Conservation (phyloP, 305 asterid species). For the Ilex paraguariensis region DNA sequence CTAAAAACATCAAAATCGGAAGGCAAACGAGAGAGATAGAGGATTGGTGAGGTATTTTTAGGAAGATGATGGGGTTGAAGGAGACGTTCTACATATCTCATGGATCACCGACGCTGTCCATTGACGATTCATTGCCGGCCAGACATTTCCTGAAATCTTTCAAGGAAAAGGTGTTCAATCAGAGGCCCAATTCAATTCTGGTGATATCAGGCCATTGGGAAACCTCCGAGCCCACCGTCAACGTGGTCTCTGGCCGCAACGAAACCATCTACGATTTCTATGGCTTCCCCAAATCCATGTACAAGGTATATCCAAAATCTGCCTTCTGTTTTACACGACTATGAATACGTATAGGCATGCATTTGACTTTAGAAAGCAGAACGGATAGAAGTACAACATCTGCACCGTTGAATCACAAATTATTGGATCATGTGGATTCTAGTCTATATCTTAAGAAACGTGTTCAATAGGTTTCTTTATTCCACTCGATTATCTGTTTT, state of each 20-base stretch:
- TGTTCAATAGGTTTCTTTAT: too few species aligned
- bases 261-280: slow-evolving; percentile 78
- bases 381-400: too few species aligned
- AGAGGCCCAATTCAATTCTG: slow-evolving; percentile 55
- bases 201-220: slow-evolving; percentile 85
- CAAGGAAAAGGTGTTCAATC: slow-evolving; percentile 26
- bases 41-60: background rate
- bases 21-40: background rate
- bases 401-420: too few species aligned
- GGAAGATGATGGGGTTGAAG: slow-evolving; percentile 11
- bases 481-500: too few species aligned
- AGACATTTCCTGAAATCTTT: slow-evolving; percentile 52
- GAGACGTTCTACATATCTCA: slow-evolving; percentile 67
- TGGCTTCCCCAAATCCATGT: slow-evolving; percentile 64
- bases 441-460: too few species aligned
- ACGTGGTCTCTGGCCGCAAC: slow-evolving; percentile 40
- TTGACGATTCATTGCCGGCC: slow-evolving; percentile 72
- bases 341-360: too few species aligned
- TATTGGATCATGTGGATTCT: too few species aligned
- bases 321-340: too few species aligned
- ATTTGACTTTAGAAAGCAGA: too few species aligned
- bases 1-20: too few species aligned
- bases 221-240: slow-evolving; percentile 58
- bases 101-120: slow-evolving; percentile 67
- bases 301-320: slow-evolving; percentile 32